Conservation (phyloP, 108 stramenopile species). For the Discostella pseudostelligera region DNA sequence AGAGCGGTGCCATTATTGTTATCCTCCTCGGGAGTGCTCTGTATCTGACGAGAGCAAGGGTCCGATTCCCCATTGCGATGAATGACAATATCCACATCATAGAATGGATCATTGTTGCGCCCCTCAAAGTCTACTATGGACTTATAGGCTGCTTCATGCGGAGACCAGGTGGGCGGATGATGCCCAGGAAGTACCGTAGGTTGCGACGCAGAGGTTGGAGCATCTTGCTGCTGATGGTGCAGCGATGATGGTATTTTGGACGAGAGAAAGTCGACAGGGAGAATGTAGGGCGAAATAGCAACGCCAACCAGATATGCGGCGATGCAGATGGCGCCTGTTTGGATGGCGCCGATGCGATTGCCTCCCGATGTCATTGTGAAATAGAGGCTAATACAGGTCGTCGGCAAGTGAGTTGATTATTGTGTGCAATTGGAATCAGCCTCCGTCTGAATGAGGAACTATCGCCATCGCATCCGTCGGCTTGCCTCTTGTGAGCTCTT, state of each 20-base stretch:
- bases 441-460: too few relatives aligned
- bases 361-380: too few relatives aligned
- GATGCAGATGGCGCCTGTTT: conserved; percentile 13
- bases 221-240: background rate
- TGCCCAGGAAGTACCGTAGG: background rate
- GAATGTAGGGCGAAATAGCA: conserved; percentile 13
- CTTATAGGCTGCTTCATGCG: conserved; percentile 10
- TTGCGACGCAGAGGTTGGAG: background rate
- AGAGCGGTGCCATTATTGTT: conserved; percentile 12
- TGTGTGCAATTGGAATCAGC: too few relatives aligned
- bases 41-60: conserved; percentile 46
- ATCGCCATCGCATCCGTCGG: too few relatives aligned
- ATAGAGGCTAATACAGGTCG: too few relatives aligned
- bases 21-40: conserved; percentile 4
- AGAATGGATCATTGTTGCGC: conserved; percentile 27
- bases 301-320: conserved; percentile 24
- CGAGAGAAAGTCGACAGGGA: conserved; percentile 23
- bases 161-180: background rate
- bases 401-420: too few relatives aligned
- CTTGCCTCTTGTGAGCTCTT: too few relatives aligned
- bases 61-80: conserved; percentile 79
- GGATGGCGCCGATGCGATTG: background rate
- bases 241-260: background rate
- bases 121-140: conserved; percentile 5
- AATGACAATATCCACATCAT: conserved; percentile 36